Percentiles rank a stretch among this genome's conserved stretches.
phyloP scores from a whole-genome alignment of 2,329 filamentous ascomycete species.

The Podosphaera leucotricha region DNA sequence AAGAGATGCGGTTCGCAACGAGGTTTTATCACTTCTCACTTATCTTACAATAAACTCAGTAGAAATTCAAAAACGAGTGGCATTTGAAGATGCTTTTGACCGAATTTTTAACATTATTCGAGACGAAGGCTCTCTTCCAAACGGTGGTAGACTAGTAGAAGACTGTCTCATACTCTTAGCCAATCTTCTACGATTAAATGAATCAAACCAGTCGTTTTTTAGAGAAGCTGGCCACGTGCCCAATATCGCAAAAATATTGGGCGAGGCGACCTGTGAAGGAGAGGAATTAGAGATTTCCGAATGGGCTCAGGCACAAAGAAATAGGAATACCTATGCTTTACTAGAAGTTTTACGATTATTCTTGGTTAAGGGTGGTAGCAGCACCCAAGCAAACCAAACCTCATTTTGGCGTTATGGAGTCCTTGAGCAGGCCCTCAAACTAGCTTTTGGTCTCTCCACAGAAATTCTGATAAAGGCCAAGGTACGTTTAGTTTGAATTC shows the following conservation, averaged over 20 bases:
- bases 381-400: constrained; percentile 61
- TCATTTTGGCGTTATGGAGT: constrained; percentile 70
- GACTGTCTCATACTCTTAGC: constrained; percentile 80
- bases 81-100: constrained; percentile 85
- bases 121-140: constrained; percentile 54
- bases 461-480: constrained; percentile 63
- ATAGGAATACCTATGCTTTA: constrained; percentile 80
- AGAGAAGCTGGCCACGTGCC: constrained; percentile 68
- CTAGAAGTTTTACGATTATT: constrained; percentile 73
- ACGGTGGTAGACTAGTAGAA: constrained; percentile 72
- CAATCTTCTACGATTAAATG: constrained; percentile 67
- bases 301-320: constrained; percentile 56
- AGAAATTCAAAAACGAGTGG: constrained; percentile 85
- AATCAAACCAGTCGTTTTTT: constrained; percentile 84
- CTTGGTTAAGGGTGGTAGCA: constrained; percentile 53
- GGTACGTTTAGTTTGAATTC: constrained; percentile 20
- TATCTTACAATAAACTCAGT: constrained; percentile 67
- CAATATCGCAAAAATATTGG: constrained; percentile 45
- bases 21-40: constrained; percentile 66
- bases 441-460: constrained; percentile 54
- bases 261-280: constrained; percentile 30
- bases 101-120: constrained; percentile 63
- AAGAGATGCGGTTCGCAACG: constrained; percentile 70
- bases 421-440: constrained; percentile 53
- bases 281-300: constrained; percentile 35